Conservation (phyloP, 2,329 filamentous ascomycete genomes). For the Calonectria honghensis region DNA sequence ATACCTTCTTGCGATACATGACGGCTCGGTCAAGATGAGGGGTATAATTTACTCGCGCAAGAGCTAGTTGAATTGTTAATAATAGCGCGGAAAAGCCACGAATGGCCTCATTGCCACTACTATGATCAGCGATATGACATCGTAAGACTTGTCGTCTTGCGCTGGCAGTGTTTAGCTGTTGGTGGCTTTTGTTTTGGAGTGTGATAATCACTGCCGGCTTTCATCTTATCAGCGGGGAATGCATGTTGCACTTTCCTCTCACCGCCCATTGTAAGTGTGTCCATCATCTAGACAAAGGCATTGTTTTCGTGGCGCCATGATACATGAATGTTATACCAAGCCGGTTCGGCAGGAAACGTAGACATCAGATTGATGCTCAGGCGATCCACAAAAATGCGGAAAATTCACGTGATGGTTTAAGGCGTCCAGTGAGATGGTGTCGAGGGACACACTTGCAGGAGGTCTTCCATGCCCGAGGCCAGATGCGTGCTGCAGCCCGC, state of each 20-base stretch:
- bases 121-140: background rate
- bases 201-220: background rate
- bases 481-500: background rate
- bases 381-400: background rate
- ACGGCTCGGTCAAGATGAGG: background rate
- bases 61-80: background rate
- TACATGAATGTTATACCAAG: background rate
- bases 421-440: constrained; percentile 16
- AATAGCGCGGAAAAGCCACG: constrained; percentile 7
- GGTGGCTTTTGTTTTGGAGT: background rate
- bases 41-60: background rate
- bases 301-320: background rate
- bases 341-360: background rate
- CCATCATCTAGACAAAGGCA: background rate
- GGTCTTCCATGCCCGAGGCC: background rate
- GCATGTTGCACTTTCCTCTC: background rate
- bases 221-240: background rate
- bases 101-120: background rate
- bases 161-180: background rate
- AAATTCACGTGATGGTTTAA: constrained; percentile 6
- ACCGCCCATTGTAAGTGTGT: constrained; percentile 3
- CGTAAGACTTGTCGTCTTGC: background rate
- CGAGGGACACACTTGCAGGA: background rate
- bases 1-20: background rate
- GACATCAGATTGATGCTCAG: background rate